Base-by-base conservation (phyloP, 306 rosid genomes). In the Comarum palustre region DNA sequence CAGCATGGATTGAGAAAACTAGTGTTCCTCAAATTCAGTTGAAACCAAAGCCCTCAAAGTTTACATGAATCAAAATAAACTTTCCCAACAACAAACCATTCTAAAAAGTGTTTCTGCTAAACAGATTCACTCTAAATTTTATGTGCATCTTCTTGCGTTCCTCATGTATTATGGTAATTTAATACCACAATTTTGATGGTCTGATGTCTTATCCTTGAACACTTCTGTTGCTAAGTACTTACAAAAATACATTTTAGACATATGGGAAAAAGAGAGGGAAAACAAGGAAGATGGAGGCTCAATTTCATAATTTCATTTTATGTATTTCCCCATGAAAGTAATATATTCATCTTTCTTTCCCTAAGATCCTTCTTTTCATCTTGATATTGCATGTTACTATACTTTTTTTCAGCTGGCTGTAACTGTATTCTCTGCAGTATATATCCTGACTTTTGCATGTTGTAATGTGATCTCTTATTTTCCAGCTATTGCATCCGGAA, bases 401-500 rank as follows among this genome's bases (percentile, higher is more conserved):
- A 32, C 24, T 34, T 38, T 48, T 62, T 62, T 60, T 31, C 19
- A 48, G 51, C 19, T 16, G 24, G 43, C 17, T 36, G 34, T 64
- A 52, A 36, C 46, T 51, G 25, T 62, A 24, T 34, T 31, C 47
- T 29, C 16, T 51, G 65, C 22, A 39, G 50, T 31, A 17, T 34
- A 32, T 32, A 32, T 32, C 32, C n/a, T 52, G 4, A 17, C 12
- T 17, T 6, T 16, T 31, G 22, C 13, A 69, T 45, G 20, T 20
- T 51, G 43, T 29, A 22, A 29, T 63, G 32, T 27, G 60, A 59
- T 73, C 55, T 75, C 47, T 80, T 70, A 60, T 39, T 42, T 72
- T 85, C 73, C 87, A 92, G 98, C 67, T 90, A 88, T 68, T 92
- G 96, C 84, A 86, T 87, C 87, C 55, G 29, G 55, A 41, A 0